Evolutionary conservation across 1,284 basidiomycete genomes (phyloP), one percentile per base, ranked within the genome.

Genomic region (Cryptococcus wingfieldii): DNA sequence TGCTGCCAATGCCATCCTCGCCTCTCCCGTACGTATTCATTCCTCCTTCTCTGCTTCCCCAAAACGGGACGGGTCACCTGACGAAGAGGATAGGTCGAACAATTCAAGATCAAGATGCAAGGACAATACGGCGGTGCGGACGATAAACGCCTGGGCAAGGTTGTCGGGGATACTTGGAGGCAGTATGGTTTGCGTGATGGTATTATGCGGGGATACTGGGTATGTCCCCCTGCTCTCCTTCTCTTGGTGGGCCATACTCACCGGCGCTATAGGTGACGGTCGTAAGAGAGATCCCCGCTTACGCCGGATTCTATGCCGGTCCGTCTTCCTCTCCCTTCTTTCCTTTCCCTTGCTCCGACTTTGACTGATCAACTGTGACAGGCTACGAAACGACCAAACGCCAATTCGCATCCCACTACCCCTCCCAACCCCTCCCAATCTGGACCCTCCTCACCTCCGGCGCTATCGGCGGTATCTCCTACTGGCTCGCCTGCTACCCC

Each of bases 191-290:
- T 97, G 62, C 79, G 84, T 44, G 82, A 84, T 57, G 95, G 95
- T 8, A 83, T 98, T 51, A 96, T 98, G 93, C 81, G 95, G 37
- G 95, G 95, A 0, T 98, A 93, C 74, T 96, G 93, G 91, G 90
- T 90, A 59, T 50, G 82, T 63, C 9, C 19, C 37, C 14, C 10
- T 28, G 18, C 25, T 28, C 41, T 27, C 41, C 19, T 34, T 28
- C 41, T 27, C 41, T 31, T 42, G 37, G 12, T 6, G 46, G 16
- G 6, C 3, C 16, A 14, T 14, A 39, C 19, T 27, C 19, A 42
- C 2, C 45, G 47, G 14, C 49, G 37, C 55, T 37, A 19, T 39
- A 92, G 90, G 83, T 94, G n/a, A 98, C 95, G 0, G 85, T 97
- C 28, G 83, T 86, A 0, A 81, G 93, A 65, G 95, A 98, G 75